Evolutionary conservation across 1,284 basidiomycete genomes (phyloP), one percentile per base, ranked within the genome.

Genomic region (Ustilago nuda): DNA sequence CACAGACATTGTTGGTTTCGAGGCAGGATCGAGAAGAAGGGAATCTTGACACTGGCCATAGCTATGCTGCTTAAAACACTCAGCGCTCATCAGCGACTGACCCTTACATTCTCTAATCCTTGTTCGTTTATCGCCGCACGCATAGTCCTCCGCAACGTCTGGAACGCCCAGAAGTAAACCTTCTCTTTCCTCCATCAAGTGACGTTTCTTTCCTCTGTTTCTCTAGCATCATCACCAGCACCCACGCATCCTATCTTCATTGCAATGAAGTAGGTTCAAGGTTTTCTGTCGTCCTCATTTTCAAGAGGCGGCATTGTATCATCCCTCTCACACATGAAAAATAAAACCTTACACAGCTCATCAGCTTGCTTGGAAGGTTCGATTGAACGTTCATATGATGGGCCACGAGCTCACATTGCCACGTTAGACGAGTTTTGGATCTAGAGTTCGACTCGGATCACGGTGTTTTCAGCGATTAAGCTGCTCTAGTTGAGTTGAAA

Each of bases 91-190:
- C 35, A 37, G 60, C 23, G 37, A 50, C 37, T 15, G 37, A 27
- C n/a, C 43, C 65, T 72, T 45, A 56, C 59, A 52, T 54, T 41
- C 30, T 27, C 23, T 59, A 41, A 33, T 35, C 43, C 23, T 27
- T 63, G 30, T n/a, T 43, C 19, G 11, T 33, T 4, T 7, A 35
- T n/a, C 50, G 35, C 9, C 4, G 7, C 4, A 27, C 30, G 11
- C 4, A 57, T 64, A 84, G 82, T 82, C 64, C 79, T 84, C 73
- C 76, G 73, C 62, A 78, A 78, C 67, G 82, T 84, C 64, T 84
- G 82, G 82, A 71, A 60, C 48, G 65, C 76, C 67, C 68, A 75
- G 72, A 80, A 81, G 71, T 78, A 80, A 71, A 58, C 23, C 8
- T 46, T 13, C 4, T 39, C 13, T 36, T 43, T n/a, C 13, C 17